These are phyloP conservation scores for Emergomyces africanus DNA, from an alignment of 2,329 filamentous ascomycete genomes.

Conservation along the genomic window DNA sequence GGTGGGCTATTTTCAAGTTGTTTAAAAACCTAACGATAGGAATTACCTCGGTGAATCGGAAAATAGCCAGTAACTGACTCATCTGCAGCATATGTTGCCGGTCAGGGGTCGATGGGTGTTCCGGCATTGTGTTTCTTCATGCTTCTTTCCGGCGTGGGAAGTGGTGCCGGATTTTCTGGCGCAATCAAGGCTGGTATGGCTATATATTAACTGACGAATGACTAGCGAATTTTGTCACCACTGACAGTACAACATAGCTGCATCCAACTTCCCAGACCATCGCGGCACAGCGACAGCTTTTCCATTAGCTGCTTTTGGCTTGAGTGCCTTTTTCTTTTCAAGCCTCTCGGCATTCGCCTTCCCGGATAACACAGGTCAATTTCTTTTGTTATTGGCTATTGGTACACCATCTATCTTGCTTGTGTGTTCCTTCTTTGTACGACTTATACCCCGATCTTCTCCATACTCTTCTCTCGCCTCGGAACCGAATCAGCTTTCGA, in stretches of 20 bases:
- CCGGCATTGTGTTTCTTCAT: conserved; percentile 63
- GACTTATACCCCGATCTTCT: conserved; percentile 50
- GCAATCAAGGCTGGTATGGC: conserved; percentile 59
- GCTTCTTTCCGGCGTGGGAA: conserved; percentile 74
- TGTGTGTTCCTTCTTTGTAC: conserved; percentile 71
- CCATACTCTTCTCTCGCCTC: conserved; percentile 31
- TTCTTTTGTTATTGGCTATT: conserved; percentile 65
- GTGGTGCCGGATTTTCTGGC: conserved; percentile 81
- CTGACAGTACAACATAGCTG: conserved; percentile 39
- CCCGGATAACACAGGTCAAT: conserved; percentile 67
- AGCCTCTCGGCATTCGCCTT: conserved; percentile 63
- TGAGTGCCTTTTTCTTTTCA: conserved; percentile 96
- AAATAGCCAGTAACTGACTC: not conserved
- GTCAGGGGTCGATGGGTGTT: conserved; percentile 44
- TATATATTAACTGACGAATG: not conserved
- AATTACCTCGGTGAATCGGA: too few relatives aligned
- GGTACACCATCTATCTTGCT: conserved; percentile 69
- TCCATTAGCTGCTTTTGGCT: conserved; percentile 78
- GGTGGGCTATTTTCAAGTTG: conserved; percentile 74
- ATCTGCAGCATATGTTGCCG: conserved; percentile 55
- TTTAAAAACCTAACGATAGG: too few relatives aligned
- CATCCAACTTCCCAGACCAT: conserved; percentile 82
- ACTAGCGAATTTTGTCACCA: not conserved
- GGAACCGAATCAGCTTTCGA: conserved; percentile 19
- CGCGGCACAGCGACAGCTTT: conserved; percentile 91